Evolutionary conservation across 2,329 filamentous ascomycete genomes (phyloP), one percentile per base, ranked within the genome.

Genomic region (Elsinoe australis): DNA sequence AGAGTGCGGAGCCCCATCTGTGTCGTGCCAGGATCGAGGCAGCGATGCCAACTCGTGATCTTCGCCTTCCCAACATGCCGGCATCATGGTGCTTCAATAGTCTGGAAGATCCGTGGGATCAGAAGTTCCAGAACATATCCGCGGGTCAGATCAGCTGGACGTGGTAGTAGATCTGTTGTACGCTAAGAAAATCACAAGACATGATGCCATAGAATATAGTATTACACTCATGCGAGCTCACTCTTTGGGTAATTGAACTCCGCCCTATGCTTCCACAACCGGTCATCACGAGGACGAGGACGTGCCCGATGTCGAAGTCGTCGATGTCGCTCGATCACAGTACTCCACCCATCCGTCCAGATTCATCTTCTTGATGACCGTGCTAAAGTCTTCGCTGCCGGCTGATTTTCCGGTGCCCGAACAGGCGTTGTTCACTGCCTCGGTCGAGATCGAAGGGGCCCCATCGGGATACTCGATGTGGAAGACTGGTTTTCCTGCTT

Each of bases 401-500:
- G 60, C 54, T 4, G 70, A 70, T 10, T 51, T 50, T 5, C 51
- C 53, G 19, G 44, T 49, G n/a, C 39, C 31, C 15, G 66, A 63
- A 58, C 79, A 83, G 51, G 54, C 15, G 32, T 21, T 19, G 24
- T 6, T 29, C 10, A 39, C 45, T 18, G 24, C 39, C 39, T 44
- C 39, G 34, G 45, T 38, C 31, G 32, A 38, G 21, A 36, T 33
- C 10, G 45, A 36, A 17, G 33, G 45, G 18, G 45, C 45, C 9
- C 31, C 33, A 34, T 74, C 68, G 4, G 79, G 80, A 58, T 86
- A 86, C 65, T 86, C 82, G 54, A 86, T 83, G 59, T 85, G 78
- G 60, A 85, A 85, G 26, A 86, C 82, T 2, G 82, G 81, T 61
- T 85, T 85, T 18, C 70, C 69, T 5, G 72, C 73, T 9, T 71